phyloP scores from a whole-genome alignment of 108 stramenopile genomes.

The Nitzschia sp. region DNA sequence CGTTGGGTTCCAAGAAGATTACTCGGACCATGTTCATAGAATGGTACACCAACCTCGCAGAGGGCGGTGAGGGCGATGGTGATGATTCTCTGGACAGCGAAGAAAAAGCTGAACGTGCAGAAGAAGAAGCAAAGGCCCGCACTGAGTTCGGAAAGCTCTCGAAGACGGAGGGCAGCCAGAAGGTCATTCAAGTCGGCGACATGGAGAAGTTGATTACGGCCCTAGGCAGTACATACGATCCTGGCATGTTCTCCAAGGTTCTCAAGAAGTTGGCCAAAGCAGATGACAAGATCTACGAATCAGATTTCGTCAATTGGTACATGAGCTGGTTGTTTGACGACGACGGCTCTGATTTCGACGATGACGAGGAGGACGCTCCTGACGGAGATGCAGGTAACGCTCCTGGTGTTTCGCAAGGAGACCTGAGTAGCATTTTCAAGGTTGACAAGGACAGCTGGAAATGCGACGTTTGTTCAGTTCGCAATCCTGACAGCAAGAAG shows the following conservation, averaged over 20 bases:
- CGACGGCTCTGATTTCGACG: slow-evolving; percentile 25
- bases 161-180: slow-evolving; percentile 21
- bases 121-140: slow-evolving; percentile 65
- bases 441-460: slow-evolving; percentile 82
- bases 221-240: slow-evolving; percentile 87
- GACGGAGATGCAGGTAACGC: slow-evolving; percentile 30
- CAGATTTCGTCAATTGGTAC: slow-evolving; percentile 83
- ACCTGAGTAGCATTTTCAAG: slow-evolving; percentile 53
- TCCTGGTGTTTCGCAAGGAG: slow-evolving; percentile 12
- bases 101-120: slow-evolving; percentile 53
- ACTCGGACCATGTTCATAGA: slow-evolving; percentile 51
- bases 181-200: slow-evolving; percentile 38
- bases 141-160: slow-evolving; percentile 40
- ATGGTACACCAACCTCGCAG: slow-evolving; percentile 69
- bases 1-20: slow-evolving; percentile 46
- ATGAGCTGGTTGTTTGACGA: slow-evolving; percentile 84
- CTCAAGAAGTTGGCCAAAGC: slow-evolving; percentile 56
- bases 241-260: slow-evolving; percentile 77
- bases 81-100: slow-evolving; percentile 52
- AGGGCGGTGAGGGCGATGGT: slow-evolving; percentile 41
- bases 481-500: slow-evolving; percentile 47
- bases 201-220: slow-evolving; percentile 76
- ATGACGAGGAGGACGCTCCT: slow-evolving; percentile 53
- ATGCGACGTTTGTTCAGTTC: slow-evolving; percentile 80
- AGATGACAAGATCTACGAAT: slow-evolving; percentile 28